These are phyloP conservation scores for Antrodiella citrinella DNA, from an alignment of 768 basidiomycete genomes.

Conservation along the genomic window DNA sequence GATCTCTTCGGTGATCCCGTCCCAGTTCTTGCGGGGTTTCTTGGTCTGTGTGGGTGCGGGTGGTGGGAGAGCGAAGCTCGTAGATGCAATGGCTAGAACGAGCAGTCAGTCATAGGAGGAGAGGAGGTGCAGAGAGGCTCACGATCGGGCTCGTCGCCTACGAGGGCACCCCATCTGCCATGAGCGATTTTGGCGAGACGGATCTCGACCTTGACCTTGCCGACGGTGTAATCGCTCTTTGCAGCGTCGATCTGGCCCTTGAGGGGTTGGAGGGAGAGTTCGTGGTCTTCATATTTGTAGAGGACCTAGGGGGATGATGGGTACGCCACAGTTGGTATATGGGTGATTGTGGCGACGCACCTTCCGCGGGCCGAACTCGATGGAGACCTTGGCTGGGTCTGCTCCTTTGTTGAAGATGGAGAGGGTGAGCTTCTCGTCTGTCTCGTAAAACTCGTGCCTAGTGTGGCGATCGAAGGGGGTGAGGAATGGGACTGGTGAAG, in stretches of 20 bases:
- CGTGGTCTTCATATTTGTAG: constrained; percentile 63
- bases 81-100: constrained; percentile 20
- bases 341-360: constrained; percentile 27
- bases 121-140: constrained; percentile 20
- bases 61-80: constrained; percentile 25
- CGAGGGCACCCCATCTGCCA: constrained; percentile 69
- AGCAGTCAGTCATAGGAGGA: constrained; percentile 13
- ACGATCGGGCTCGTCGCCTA: constrained; percentile 75
- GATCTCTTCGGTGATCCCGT: constrained; percentile 64
- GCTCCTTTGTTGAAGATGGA: constrained; percentile 76
- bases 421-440: constrained; percentile 63
- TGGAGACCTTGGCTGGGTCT: constrained; percentile 51
- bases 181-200: constrained; percentile 57
- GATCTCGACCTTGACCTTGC: constrained; percentile 86
- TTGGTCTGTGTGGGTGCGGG: constrained; percentile 25
- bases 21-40: constrained; percentile 79
- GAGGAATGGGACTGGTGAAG: too few species aligned
- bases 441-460: constrained; percentile 87
- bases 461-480: too few species aligned
- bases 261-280: constrained; percentile 69
- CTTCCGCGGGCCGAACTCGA: constrained; percentile 59
- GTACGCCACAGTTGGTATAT: constrained; percentile 6
- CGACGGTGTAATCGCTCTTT: constrained; percentile 55
- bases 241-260: constrained; percentile 71
- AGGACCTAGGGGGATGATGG: constrained; percentile 30